These are phyloP conservation scores for Discostella stelligeroides DNA, from an alignment of 108 stramenopile species.

Conservation along the genomic window DNA sequence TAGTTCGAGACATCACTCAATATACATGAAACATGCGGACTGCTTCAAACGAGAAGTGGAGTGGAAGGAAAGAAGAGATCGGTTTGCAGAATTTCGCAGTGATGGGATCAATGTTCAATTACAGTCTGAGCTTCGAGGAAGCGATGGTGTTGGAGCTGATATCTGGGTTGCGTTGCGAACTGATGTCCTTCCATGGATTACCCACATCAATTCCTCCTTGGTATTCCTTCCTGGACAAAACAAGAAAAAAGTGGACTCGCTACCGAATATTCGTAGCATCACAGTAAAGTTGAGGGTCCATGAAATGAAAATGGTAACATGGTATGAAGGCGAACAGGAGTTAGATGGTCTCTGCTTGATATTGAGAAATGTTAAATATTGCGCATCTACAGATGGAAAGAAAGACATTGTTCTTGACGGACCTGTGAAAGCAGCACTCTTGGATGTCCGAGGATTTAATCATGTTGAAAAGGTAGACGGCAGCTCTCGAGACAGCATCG, in stretches of 20 bases:
- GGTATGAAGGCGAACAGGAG: constrained; percentile 45
- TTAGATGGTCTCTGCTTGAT: constrained; percentile 48
- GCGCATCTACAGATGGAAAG: constrained; percentile 14
- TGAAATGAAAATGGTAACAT: constrained; percentile 42
- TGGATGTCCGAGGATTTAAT: constrained; percentile 43
- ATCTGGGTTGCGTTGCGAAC: constrained; percentile 53
- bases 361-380: constrained; percentile 32
- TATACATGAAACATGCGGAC: constrained; percentile 30
- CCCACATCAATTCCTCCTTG: constrained; percentile 46
- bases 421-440: constrained; percentile 48
- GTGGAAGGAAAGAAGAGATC: constrained; percentile 21
- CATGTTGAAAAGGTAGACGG: constrained; percentile 19
- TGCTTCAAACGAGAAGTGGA: background rate
- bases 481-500: constrained; percentile 4
- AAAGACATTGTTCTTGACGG: constrained; percentile 44
- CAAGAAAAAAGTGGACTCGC: constrained; percentile 16
- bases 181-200: constrained; percentile 62
- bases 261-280: constrained; percentile 35
- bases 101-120: constrained; percentile 42
- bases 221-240: constrained; percentile 7
- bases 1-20: constrained; percentile 37
- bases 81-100: constrained; percentile 49
- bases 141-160: constrained; percentile 17
- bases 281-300: constrained; percentile 31
- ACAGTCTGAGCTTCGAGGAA: constrained; percentile 30